phyloP scores from a whole-genome alignment of 495 filamentous ascomycete genomes.

The Penicilliopsis zonata region DNA sequence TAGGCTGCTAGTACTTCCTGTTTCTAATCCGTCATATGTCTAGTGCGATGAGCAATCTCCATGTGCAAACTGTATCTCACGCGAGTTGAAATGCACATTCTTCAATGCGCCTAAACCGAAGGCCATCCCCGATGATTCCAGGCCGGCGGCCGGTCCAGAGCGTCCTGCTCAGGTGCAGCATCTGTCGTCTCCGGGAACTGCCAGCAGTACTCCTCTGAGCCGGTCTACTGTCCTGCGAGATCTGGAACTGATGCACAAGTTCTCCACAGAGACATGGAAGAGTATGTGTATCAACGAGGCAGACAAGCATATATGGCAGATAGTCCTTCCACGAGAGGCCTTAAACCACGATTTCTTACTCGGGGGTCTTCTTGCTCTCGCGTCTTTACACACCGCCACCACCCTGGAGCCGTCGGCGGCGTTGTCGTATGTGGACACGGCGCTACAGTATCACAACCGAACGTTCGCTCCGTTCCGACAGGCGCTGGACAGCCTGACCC shows the following conservation, averaged over 20 bases:
- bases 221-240: constrained; percentile 14
- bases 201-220: constrained; percentile 4
- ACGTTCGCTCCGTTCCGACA: constrained; percentile 33
- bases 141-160: constrained; percentile 3
- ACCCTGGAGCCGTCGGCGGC: constrained; percentile 18
- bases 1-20: too few species aligned
- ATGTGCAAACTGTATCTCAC: constrained; percentile 30
- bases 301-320: constrained; percentile 22
- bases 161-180: not conserved
- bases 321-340: constrained; percentile 34
- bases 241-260: constrained; percentile 32
- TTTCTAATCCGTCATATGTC: constrained; percentile 7
- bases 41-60: constrained; percentile 36
- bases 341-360: constrained; percentile 41
- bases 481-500: constrained; percentile 31
- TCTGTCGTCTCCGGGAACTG: not conserved
- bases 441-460: constrained; percentile 36
- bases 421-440: constrained; percentile 35
- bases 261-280: constrained; percentile 26
- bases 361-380: constrained; percentile 40
- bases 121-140: constrained; percentile 6
- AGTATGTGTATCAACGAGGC: constrained; percentile 18
- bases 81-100: constrained; percentile 28
- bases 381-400: constrained; percentile 40
- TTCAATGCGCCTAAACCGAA: constrained; percentile 14